phyloP scores from a whole-genome alignment of 2,329 filamentous ascomycete species.

The Colletotrichum tropicicola region DNA sequence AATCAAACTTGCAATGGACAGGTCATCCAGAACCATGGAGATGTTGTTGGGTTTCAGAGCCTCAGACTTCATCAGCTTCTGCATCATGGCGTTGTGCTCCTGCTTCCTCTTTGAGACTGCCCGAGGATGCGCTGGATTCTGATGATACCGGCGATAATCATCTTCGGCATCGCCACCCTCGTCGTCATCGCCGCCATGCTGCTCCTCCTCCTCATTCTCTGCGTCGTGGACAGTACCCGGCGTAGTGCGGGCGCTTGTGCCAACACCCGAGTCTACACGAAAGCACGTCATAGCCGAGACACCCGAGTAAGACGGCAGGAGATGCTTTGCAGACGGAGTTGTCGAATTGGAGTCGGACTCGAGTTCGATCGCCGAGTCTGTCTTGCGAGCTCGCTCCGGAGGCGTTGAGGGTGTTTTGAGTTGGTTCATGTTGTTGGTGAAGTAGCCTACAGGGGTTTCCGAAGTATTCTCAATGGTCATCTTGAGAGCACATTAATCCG shows the following conservation, averaged over 20 bases:
- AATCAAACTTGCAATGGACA: slow-evolving; percentile 43
- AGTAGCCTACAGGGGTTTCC: background rate
- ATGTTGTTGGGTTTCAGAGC: slow-evolving; percentile 41
- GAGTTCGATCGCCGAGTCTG: background rate
- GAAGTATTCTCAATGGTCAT: background rate
- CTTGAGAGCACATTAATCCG: too few species aligned
- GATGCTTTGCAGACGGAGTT: background rate
- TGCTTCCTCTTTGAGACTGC: slow-evolving; percentile 58
- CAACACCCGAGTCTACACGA: background rate
- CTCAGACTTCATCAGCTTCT: slow-evolving; percentile 48
- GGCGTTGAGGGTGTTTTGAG: background rate
- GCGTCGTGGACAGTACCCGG: background rate
- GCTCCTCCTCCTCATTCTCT: background rate
- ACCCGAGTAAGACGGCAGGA: background rate
- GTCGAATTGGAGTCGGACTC: background rate
- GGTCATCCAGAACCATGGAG: slow-evolving; percentile 38
- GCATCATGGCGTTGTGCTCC: slow-evolving; percentile 59
- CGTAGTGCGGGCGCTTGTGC: background rate
- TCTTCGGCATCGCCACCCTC: slow-evolving; percentile 13
- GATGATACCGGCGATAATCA: slow-evolving; percentile 36
- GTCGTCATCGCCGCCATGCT: background rate
- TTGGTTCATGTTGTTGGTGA: background rate
- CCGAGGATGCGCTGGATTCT: slow-evolving; percentile 42
- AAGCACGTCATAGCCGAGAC: background rate
- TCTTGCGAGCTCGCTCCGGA: background rate